Percentiles rank a stretch among this genome's conserved stretches.
Evolutionary conservation across 495 filamentous ascomycete species (phyloP).

Genomic region (Lentithecium fluviatile): DNA sequence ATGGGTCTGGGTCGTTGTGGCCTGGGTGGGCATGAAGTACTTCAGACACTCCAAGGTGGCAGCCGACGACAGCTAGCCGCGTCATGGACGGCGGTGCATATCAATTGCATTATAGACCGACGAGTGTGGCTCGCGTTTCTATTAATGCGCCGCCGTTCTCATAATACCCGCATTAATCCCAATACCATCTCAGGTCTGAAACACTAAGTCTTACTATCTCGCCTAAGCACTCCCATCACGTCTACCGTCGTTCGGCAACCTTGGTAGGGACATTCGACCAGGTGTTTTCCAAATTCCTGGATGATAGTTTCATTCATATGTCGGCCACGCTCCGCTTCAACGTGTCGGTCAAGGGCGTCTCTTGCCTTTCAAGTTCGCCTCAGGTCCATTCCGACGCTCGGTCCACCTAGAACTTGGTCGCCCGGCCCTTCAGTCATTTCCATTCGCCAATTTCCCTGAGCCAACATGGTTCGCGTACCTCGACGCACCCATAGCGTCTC

Average conservation of each 20-base stretch:
- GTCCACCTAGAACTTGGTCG: slow-evolving; percentile 21
- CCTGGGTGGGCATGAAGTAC: slow-evolving; percentile 99
- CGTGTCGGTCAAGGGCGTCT: slow-evolving; percentile 15
- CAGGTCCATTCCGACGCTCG: slow-evolving; percentile 19
- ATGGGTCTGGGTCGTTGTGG: slow-evolving; percentile 96
- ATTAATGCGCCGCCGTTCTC: slow-evolving; percentile 27
- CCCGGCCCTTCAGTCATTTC: slow-evolving; percentile 7
- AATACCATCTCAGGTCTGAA: slow-evolving; percentile 34
- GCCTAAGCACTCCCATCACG: slow-evolving; percentile 5
- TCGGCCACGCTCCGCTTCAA: slow-evolving; percentile 25
- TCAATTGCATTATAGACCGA: not conserved
- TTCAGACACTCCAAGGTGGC: slow-evolving; percentile 92
- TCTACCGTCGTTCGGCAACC: not conserved
- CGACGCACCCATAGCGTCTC: slow-evolving; percentile 30
- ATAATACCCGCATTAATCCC: slow-evolving; percentile 13
- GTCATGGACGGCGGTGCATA: slow-evolving; percentile 1
- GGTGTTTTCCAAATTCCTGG: slow-evolving; percentile 23
- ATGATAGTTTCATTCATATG: slow-evolving; percentile 15
- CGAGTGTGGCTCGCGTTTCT: slow-evolving; percentile 16
- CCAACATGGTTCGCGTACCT: slow-evolving; percentile 23
- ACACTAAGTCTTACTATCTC: slow-evolving; percentile 26
- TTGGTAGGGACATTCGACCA: slow-evolving; percentile 5
- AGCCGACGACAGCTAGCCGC: slow-evolving; percentile 36
- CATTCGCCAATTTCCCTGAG: not conserved
- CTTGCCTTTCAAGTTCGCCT: not conserved